These are phyloP conservation scores for Sporopachydermia lactativora DNA, from an alignment of 805 yeast genomes.

Conservation along the genomic window DNA sequence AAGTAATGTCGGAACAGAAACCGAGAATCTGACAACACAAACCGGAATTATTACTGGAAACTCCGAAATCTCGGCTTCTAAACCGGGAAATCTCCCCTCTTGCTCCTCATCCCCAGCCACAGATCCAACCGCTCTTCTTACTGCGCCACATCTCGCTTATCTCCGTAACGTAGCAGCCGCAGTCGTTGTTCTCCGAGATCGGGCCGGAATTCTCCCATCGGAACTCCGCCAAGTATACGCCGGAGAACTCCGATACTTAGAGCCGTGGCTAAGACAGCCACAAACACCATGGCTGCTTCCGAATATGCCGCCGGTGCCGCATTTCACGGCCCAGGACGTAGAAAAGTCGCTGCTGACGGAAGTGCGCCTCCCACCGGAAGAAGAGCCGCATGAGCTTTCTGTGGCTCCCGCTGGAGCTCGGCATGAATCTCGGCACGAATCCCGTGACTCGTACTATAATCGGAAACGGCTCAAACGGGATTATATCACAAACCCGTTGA, in stretches of 20 bases:
- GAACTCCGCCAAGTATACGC: slow-evolving; percentile 64
- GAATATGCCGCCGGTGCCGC: slow-evolving; percentile 47
- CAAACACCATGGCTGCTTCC: slow-evolving; percentile 63
- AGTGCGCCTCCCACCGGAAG: slow-evolving; percentile 39
- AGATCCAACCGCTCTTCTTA: too few species aligned
- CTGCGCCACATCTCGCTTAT: too few species aligned
- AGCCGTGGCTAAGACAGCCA: slow-evolving; percentile 42
- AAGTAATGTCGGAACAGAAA: too few species aligned
- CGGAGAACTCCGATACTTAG: slow-evolving; percentile 47
- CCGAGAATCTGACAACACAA: slow-evolving; percentile 19
- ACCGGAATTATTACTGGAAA: slow-evolving; percentile 7
- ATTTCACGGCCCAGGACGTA: slow-evolving; percentile 58
- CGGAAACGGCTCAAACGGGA: slow-evolving; percentile 48
- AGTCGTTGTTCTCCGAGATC: slow-evolving; percentile 65
- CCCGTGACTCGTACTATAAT: slow-evolving; percentile 33
- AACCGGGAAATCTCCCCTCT: too few species aligned
- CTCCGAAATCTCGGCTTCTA: slow-evolving; percentile 16
- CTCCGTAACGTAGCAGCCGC: slow-evolving; percentile 67
- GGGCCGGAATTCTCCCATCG: slow-evolving; percentile 71
- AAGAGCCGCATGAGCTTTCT: slow-evolving; percentile 34
- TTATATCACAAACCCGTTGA: slow-evolving; percentile 57
- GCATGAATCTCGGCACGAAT: slow-evolving; percentile 9
- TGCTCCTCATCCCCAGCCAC: too few species aligned
- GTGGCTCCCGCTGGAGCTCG: slow-evolving; percentile 18
- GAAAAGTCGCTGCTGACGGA: slow-evolving; percentile 66